Evolutionary conservation across 768 basidiomycete species (phyloP).

Genomic region (Cyclocybe aegerita): DNA sequence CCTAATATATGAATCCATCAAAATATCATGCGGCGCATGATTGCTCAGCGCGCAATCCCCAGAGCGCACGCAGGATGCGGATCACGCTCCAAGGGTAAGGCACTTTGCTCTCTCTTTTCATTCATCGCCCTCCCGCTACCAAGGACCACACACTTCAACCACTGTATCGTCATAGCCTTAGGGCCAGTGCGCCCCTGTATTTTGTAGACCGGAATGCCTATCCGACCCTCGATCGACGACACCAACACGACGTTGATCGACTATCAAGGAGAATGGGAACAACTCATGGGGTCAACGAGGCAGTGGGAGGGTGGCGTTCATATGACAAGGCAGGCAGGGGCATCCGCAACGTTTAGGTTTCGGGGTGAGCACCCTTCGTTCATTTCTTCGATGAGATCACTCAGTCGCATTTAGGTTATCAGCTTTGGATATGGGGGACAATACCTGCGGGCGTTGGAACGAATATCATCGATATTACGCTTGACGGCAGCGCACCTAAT

Average conservation of each 20-base stretch:
- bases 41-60: too few species aligned
- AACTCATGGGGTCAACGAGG: constrained; percentile 15
- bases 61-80: too few species aligned
- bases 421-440: constrained; percentile 17
- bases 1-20: too few species aligned
- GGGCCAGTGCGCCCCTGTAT: neutral
- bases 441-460: constrained; percentile 17
- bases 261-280: constrained; percentile 16
- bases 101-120: too few species aligned
- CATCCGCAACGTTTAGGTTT: constrained; percentile 23
- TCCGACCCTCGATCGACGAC: constrained; percentile 14
- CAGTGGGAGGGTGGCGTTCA: constrained; percentile 20
- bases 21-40: too few species aligned
- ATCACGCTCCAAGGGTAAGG: too few species aligned
- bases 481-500: constrained; percentile 15
- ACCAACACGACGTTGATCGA: constrained; percentile 12
- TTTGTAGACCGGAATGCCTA: constrained; percentile 6
- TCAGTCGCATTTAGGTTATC: constrained; percentile 10
- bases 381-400: neutral
- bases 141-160: too few species aligned
- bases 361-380: constrained; percentile 7
- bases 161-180: neutral
- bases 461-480: constrained; percentile 10
- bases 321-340: constrained; percentile 15
- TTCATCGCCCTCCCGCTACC: too few species aligned